These are phyloP conservation scores for Mortierella sp. DNA, from an alignment of 371 early-diverging fungal species.

Conservation along the genomic window DNA sequence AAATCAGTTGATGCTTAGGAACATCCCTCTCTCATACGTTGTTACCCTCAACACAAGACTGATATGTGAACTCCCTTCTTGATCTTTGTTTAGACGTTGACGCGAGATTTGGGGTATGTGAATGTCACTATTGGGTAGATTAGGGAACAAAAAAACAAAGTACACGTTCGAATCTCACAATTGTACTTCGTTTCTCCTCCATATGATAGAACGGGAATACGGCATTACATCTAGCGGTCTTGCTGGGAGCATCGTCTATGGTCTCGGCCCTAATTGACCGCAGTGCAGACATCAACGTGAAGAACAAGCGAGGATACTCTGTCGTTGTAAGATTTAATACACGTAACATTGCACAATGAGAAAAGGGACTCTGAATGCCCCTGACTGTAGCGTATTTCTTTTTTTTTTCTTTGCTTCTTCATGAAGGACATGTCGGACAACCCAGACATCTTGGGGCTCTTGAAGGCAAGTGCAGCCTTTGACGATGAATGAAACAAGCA, in stretches of 20 bases:
- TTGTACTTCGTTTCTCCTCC: not conserved
- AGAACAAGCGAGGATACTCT: conserved; percentile 48
- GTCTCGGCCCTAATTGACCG: conserved; percentile 67
- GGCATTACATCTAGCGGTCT: conserved; percentile 70
- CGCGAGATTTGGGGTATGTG: conserved; percentile 36
- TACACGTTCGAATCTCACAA: not conserved
- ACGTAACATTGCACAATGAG: not conserved
- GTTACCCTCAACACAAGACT: too few relatives aligned
- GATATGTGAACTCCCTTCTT: too few relatives aligned
- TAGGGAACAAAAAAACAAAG: not conserved
- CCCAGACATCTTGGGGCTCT: conserved; percentile 17
- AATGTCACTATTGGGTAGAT: too few relatives aligned
- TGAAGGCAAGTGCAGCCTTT: not conserved
- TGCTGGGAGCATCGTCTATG: conserved; percentile 64
- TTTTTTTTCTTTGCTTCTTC: not conserved
- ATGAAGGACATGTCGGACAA: conserved; percentile 48
- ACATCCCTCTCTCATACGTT: too few relatives aligned
- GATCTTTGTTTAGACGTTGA: conserved; percentile 28
- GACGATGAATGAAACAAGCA: not conserved
- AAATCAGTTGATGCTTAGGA: not conserved
- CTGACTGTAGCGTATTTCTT: not conserved
- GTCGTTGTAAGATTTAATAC: conserved; percentile 21
- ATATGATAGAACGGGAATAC: conserved; percentile 59
- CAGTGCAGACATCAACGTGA: conserved; percentile 59
- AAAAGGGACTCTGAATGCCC: too few relatives aligned